Conservation (phyloP, 1,284 basidiomycete genomes). For the Irpex sp. region DNA sequence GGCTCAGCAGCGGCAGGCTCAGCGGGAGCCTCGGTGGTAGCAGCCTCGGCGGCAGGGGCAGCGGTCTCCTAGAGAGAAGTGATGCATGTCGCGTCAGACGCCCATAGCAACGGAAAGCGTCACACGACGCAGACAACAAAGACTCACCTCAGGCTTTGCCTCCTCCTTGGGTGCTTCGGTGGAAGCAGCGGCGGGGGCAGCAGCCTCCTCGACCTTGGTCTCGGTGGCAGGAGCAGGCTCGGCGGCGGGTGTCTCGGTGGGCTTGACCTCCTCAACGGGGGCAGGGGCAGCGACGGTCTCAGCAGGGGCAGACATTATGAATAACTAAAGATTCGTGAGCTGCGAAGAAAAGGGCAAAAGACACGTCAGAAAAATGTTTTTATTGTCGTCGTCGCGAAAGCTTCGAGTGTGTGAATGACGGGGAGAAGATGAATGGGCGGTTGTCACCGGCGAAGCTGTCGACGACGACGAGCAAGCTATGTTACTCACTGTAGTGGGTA, state of each 20-base stretch:
- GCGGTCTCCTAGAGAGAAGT: constrained; percentile 24
- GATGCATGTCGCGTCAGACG: background rate
- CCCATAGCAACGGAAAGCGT: constrained; percentile 1
- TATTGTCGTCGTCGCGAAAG: background rate
- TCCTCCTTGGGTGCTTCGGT: constrained; percentile 45
- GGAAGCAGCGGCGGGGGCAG: constrained; percentile 16
- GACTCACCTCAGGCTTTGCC: constrained; percentile 37
- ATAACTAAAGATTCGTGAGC: constrained; percentile 13
- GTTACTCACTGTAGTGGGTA: constrained; percentile 15
- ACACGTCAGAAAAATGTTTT: constrained; percentile 11
- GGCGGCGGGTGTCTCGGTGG: constrained; percentile 36
- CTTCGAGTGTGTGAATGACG: background rate
- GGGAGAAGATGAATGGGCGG: background rate
- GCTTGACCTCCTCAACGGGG: constrained; percentile 49
- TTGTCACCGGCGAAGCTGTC: background rate
- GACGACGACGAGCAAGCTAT: constrained; percentile 10
- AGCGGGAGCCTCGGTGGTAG: no score
- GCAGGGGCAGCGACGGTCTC: constrained; percentile 42
- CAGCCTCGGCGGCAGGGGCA: constrained; percentile 13
- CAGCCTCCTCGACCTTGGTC: constrained; percentile 25
- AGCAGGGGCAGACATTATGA: constrained; percentile 72
- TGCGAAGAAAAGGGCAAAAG: constrained; percentile 14
- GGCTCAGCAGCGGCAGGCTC: constrained; percentile 33
- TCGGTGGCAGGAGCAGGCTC: constrained; percentile 29
- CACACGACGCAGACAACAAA: constrained; percentile 1